Percentiles rank a stretch among this genome's conserved stretches.
These are phyloP conservation scores for Sordariomycetes sp. DNA, from an alignment of 2,329 filamentous ascomycete species.

Conservation along the genomic window DNA sequence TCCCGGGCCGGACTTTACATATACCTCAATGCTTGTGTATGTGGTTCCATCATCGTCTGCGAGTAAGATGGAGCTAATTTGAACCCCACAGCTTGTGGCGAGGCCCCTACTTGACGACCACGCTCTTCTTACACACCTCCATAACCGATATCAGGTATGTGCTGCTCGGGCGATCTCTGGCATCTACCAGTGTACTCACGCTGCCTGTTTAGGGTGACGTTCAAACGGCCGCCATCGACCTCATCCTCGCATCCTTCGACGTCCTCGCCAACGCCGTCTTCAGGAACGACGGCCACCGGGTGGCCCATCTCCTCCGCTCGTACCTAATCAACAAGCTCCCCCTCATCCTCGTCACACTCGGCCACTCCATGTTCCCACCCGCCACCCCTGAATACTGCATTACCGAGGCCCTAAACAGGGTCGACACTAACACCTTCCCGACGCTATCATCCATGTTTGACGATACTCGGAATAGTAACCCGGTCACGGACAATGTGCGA, in stretches of 20 bases:
- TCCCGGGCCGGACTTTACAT: conserved; percentile 75
- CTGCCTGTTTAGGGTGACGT: conserved; percentile 48
- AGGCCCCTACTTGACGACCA: conserved; percentile 74
- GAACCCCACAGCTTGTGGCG: conserved; percentile 52
- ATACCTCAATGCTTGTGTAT: conserved; percentile 69
- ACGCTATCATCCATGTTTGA: conserved; percentile 46
- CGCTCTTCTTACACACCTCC: conserved; percentile 64
- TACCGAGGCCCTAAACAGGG: conserved; percentile 61
- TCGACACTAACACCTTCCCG: conserved; percentile 65
- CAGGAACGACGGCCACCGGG: conserved; percentile 38
- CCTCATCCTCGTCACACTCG: conserved; percentile 36
- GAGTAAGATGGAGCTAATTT: neutral
- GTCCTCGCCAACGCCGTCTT: conserved; percentile 79
- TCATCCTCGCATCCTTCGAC: conserved; percentile 83
- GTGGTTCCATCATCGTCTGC: conserved; percentile 12
- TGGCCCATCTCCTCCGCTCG: conserved; percentile 65
- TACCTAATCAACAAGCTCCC: conserved; percentile 65
- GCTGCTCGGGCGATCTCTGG: neutral
- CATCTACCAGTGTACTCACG: neutral
- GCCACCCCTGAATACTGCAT: conserved; percentile 62
- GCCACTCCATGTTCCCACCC: conserved; percentile 56
- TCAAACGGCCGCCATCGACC: conserved; percentile 63
- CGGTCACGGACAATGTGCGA: conserved; percentile 43
- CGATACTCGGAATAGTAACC: conserved; percentile 41
- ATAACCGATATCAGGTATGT: conserved; percentile 68